Evolutionary conservation across 2,329 filamentous ascomycete species (phyloP).

Genomic region (Xylaria sp.): DNA sequence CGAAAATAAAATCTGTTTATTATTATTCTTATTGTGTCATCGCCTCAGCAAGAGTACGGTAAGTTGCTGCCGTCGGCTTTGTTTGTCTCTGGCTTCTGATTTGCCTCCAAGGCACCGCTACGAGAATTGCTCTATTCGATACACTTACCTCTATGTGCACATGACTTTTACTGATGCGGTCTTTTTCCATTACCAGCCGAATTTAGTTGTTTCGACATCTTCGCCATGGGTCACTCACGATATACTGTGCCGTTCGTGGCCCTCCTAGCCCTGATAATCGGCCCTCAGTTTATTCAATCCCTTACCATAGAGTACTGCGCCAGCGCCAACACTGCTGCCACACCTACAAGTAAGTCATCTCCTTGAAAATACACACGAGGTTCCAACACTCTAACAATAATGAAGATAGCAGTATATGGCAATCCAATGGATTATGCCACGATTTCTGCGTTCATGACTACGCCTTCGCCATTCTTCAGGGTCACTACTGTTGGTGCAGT

Average conservation of each 20-base stretch:
- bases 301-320: constrained; percentile 58
- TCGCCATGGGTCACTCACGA: constrained; percentile 42
- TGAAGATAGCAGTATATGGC: constrained; percentile 66
- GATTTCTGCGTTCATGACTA: constrained; percentile 66
- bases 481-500: constrained; percentile 77
- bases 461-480: constrained; percentile 76
- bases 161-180: constrained; percentile 19
- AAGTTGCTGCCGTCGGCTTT: constrained; percentile 16
- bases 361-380: constrained; percentile 38
- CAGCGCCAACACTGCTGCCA: constrained; percentile 58
- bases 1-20: constrained; percentile 1
- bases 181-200: neutral
- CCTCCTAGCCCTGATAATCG: constrained; percentile 40
- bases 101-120: constrained; percentile 1
- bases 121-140: neutral
- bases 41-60: constrained; percentile 20
- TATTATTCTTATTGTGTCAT: constrained; percentile 13
- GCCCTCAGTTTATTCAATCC: constrained; percentile 42
- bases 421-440: constrained; percentile 77
- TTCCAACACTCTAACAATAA: constrained; percentile 39
- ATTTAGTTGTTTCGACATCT: neutral
- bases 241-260: constrained; percentile 41
- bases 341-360: constrained; percentile 54
- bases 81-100: constrained; percentile 12
- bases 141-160: neutral